Base-by-base conservation (phyloP, 208 protist genomes). In the Acanthamoeba triangularis region DNA sequence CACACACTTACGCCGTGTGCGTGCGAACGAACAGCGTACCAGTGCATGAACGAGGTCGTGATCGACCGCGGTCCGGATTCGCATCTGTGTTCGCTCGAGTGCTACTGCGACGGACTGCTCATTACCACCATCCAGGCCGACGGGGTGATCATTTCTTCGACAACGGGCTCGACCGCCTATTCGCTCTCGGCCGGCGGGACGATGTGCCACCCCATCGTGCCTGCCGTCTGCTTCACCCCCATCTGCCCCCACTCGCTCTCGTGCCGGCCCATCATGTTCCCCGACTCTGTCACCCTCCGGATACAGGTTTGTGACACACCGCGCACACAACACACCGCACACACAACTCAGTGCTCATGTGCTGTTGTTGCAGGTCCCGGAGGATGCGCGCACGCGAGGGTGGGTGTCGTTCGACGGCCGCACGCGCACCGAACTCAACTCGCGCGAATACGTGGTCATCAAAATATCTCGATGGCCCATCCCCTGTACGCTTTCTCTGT, bases 81-180 rank as follows among this genome's bases (percentile, higher is more conserved):
- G 28, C 97, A 96, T 49, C 94, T 98, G 6, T 94, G 88, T 47
- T 85, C 94, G 56, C 80, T 98, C 33, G 96, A 98, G 10, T 97
- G 97, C 52, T 98, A 95, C 67, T 85, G 74, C 33, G 97, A 98
- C 90, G 96, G 96, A 18, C 49, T 90, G 41, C 33, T 93, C 49
- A 97, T 99, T n/a, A 98, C 98, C 6, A 96, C 95, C 1, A 93
- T 98, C 13, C 96, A 98, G 52, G 98, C 95, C 5, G 98, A 98
- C 94, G 98, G 96, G 59, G 4, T 99, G 18, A 98, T 99, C 28
- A 94, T 99, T n/a, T 97, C 98, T 11, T 99, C 98, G 1, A 96
- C 98, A 8, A 99, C 98, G 3, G 98, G 98, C 35, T 98, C 96
- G 1, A 99, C 99, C 7, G 97, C 96, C 7, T 98, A 97, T 56